phyloP scores from a whole-genome alignment of 2,329 filamentous ascomycete species.

The Cytospora mali region DNA sequence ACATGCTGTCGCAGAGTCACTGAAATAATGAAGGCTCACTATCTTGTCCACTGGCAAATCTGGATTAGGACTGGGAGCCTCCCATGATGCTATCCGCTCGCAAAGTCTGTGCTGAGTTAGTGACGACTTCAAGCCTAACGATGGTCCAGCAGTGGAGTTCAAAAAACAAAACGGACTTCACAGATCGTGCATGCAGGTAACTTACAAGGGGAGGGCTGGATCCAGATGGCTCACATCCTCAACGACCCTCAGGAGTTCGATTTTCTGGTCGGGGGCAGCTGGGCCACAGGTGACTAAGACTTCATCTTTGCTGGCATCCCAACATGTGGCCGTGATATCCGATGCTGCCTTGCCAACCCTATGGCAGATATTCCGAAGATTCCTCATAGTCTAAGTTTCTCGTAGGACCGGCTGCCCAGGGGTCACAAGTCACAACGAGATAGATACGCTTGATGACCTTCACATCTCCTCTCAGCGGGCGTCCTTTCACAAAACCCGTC shows the following conservation, averaged over 20 bases:
- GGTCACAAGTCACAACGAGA: conserved; percentile 5
- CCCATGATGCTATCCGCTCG: conserved; percentile 75
- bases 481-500: conserved; percentile 12
- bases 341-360: conserved; percentile 63
- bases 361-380: conserved; percentile 78
- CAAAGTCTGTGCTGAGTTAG: conserved; percentile 35
- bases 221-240: conserved; percentile 40
- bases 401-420: conserved; percentile 1
- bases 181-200: background rate
- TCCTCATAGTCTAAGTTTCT: conserved; percentile 67
- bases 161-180: background rate
- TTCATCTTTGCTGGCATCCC: conserved; percentile 79
- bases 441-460: conserved; percentile 22
- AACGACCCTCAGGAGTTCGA: conserved; percentile 68
- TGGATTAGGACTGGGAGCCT: conserved; percentile 78
- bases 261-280: conserved; percentile 65
- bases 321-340: conserved; percentile 75
- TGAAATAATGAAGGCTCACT: conserved; percentile 80
- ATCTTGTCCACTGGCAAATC: conserved; percentile 76
- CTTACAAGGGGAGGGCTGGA: conserved; percentile 42
- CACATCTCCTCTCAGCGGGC: conserved; percentile 19
- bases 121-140: background rate
- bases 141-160: background rate
- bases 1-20: conserved; percentile 76
- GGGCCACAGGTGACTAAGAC: conserved; percentile 86